phyloP scores from a whole-genome alignment of 2,329 filamentous ascomycete genomes.

The Periconia digitata region DNA sequence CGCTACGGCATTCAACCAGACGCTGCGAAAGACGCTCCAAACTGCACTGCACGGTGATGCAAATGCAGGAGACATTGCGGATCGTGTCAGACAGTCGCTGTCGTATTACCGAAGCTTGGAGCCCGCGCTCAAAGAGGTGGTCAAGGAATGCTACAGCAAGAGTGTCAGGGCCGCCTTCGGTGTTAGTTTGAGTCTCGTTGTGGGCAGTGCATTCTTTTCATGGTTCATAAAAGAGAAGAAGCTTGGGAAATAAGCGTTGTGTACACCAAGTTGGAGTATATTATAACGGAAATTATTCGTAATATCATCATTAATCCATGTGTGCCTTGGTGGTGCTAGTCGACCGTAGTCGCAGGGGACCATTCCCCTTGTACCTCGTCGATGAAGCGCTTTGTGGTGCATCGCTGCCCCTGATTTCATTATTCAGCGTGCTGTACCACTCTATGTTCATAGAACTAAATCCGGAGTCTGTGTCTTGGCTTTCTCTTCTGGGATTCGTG shows the following conservation, averaged over 20 bases:
- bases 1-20: conserved; percentile 71
- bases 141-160: conserved; percentile 67
- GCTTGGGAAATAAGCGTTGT: conserved; percentile 15
- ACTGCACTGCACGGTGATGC: conserved; percentile 57
- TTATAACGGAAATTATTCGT: not conserved
- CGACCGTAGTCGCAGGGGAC: not conserved
- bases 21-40: conserved; percentile 60
- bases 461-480: not conserved
- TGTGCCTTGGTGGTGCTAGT: not conserved
- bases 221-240: conserved; percentile 51
- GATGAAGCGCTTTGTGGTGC: not conserved
- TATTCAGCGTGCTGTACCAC: not conserved
- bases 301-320: not conserved
- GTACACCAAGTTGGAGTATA: not conserved
- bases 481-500: not conserved
- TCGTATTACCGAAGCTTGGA: conserved; percentile 68
- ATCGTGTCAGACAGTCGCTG: conserved; percentile 68
- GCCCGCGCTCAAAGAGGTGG: conserved; percentile 59
- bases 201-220: conserved; percentile 49
- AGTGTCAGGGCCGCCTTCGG: conserved; percentile 56
- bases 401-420: not conserved
- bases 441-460: not conserved
- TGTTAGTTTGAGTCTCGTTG: conserved; percentile 54
- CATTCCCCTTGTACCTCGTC: not conserved
- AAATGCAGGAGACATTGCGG: conserved; percentile 66